Evolutionary conservation across 148 eudicot species (phyloP).

Genomic region (Rhododendron kiyosumense): DNA sequence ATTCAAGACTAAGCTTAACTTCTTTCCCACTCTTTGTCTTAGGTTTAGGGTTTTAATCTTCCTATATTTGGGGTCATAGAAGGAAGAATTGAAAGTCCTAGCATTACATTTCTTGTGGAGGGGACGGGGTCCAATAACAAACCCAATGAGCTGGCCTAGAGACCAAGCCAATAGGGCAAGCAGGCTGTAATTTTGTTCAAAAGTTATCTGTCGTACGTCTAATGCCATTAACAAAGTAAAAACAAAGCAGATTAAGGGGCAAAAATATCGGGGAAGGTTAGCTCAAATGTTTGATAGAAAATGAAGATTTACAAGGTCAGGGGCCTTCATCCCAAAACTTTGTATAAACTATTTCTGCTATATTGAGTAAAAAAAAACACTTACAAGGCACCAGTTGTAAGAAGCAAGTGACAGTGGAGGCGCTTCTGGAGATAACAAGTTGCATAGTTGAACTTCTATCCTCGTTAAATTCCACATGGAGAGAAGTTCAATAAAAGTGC

Average conservation of each 20-base stretch:
- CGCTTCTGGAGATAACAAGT: constrained; percentile 89
- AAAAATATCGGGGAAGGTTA: background rate
- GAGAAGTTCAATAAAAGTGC: constrained; percentile 73
- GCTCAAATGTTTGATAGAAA: background rate
- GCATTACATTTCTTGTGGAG: background rate
- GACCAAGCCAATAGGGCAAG: background rate
- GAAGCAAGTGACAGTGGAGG: constrained; percentile 81
- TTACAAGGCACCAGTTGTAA: constrained; percentile 91
- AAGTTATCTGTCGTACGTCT: background rate
- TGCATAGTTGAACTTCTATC: constrained; percentile 87
- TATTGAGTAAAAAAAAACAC: constrained; percentile 18
- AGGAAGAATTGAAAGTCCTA: background rate
- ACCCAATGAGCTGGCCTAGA: background rate
- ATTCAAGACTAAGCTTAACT: background rate
- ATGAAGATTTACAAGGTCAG: background rate
- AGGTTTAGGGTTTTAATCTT: background rate
- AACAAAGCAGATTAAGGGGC: background rate
- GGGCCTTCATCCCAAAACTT: background rate
- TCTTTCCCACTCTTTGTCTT: background rate
- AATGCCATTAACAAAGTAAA: background rate
- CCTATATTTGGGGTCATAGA: background rate
- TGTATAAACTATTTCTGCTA: background rate
- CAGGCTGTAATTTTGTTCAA: background rate
- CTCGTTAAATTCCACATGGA: constrained; percentile 98
- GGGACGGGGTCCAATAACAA: background rate